A percentile compares a stretch with the other conserved stretches of the same genome.
Conservation (phyloP, 2,329 filamentous ascomycete genomes). For the Alternaria conjuncta region DNA sequence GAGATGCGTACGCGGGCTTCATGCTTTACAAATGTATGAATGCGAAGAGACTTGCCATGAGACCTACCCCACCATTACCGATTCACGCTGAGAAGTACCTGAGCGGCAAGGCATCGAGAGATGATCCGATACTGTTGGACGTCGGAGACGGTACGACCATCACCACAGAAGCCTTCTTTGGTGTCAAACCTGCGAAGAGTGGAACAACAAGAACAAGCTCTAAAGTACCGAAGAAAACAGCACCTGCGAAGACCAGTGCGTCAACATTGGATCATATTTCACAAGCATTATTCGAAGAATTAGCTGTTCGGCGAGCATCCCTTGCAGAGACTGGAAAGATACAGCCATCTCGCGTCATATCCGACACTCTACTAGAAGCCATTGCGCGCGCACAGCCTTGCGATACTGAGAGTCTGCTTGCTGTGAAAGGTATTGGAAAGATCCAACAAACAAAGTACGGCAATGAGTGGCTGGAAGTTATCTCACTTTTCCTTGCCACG, state of each 20-base stretch:
- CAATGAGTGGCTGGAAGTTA: slow-evolving; percentile 33
- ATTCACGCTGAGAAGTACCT: slow-evolving; percentile 39
- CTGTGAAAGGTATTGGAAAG: slow-evolving; percentile 35
- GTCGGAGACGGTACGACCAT: slow-evolving; percentile 24
- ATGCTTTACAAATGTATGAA: slow-evolving; percentile 78
- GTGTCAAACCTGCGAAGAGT: slow-evolving; percentile 14
- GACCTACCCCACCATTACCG: slow-evolving; percentile 29
- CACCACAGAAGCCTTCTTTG: slow-evolving; percentile 32
- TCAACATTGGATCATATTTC: slow-evolving; percentile 19
- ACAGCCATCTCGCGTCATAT: slow-evolving; percentile 22
- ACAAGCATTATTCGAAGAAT: slow-evolving; percentile 25
- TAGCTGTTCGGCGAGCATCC: slow-evolving; percentile 22
- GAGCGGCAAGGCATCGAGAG: slow-evolving; percentile 7
- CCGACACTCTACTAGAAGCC: slow-evolving; percentile 27
- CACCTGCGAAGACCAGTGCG: background rate
- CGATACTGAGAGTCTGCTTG: slow-evolving; percentile 21
- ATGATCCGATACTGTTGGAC: slow-evolving; percentile 30
- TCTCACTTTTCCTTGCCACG: slow-evolving; percentile 20
- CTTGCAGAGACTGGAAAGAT: slow-evolving; percentile 21
- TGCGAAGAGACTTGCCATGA: slow-evolving; percentile 62
- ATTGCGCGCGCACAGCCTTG: slow-evolving; percentile 34
- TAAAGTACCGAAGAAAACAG: background rate
- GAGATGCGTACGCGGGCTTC: slow-evolving; percentile 83
- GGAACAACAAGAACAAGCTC: background rate
- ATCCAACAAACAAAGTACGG: slow-evolving; percentile 31